Percentiles rank a stretch among this genome's conserved stretches.
Conservation (phyloP, 2,329 filamentous ascomycete species). For the Curvularia spicifera region DNA sequence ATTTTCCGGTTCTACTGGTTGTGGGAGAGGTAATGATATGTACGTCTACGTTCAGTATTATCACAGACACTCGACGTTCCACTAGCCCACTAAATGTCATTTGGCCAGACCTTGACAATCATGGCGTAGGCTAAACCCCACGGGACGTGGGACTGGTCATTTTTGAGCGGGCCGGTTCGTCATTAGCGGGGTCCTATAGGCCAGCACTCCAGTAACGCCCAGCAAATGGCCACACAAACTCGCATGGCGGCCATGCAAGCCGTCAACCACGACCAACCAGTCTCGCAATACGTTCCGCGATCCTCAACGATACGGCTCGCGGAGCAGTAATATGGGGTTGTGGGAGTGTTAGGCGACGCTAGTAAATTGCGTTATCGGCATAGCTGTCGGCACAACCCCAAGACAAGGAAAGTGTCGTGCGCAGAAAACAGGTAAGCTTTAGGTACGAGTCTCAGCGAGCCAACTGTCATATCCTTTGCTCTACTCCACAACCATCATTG, state of each 20-base stretch:
- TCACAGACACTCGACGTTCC: not conserved
- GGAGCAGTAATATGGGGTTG: conserved; percentile 27
- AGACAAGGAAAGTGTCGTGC: conserved; percentile 17
- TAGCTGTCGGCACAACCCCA: conserved; percentile 17
- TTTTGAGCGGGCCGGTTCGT: not conserved
- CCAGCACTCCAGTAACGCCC: conserved; percentile 4
- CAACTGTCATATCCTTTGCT: conserved; percentile 28
- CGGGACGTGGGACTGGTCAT: conserved; percentile 2
- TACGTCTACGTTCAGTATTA: too few species aligned
- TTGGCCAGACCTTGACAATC: not conserved
- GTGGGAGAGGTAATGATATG: too few species aligned
- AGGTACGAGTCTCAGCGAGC: conserved; percentile 18
- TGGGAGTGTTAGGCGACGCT: conserved; percentile 17
- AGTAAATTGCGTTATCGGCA: conserved; percentile 31
- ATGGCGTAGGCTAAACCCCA: conserved; percentile 1
- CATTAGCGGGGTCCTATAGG: conserved; percentile 4
- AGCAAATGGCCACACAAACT: conserved; percentile 14
- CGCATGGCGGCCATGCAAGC: conserved; percentile 11
- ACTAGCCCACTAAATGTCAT: not conserved
- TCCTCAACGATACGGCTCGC: conserved; percentile 13
- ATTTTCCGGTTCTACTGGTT: too few species aligned
- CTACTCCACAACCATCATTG: conserved; percentile 22
- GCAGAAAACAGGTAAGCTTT: conserved; percentile 21
- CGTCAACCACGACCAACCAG: conserved; percentile 17
- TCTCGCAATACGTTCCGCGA: conserved; percentile 3